These are phyloP conservation scores for Gymnopus androsaceus DNA, from an alignment of 1,284 basidiomycete genomes.

Conservation along the genomic window DNA sequence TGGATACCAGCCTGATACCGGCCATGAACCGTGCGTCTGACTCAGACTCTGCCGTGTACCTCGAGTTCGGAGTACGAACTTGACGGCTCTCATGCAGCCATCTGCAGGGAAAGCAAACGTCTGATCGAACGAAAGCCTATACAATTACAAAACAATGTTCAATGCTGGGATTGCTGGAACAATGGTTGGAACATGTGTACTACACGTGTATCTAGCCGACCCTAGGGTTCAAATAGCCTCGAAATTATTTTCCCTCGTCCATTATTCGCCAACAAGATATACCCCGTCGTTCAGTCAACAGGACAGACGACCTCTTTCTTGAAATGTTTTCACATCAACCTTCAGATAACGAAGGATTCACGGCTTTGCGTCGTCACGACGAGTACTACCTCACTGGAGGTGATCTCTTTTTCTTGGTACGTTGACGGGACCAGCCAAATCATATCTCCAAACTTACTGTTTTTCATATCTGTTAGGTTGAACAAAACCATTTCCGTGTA, in stretches of 20 bases:
- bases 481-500: constrained; percentile 51
- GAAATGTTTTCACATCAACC: constrained; percentile 23
- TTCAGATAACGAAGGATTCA: constrained; percentile 25
- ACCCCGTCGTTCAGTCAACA: constrained; percentile 28
- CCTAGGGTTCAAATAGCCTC: constrained; percentile 15
- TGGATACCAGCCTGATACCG: too few species aligned
- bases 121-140: constrained; percentile 12
- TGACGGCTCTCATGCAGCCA: background rate
- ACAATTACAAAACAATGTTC: background rate
- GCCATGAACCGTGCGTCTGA: background rate
- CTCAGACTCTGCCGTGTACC: background rate
- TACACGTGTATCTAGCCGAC: constrained; percentile 19
- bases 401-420: constrained; percentile 49
- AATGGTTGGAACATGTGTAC: constrained; percentile 14
- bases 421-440: constrained; percentile 19
- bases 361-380: constrained; percentile 40
- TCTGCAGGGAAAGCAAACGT: background rate
- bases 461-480: constrained; percentile 39
- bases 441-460: constrained; percentile 1
- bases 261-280: constrained; percentile 16
- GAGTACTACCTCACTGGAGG: constrained; percentile 55
- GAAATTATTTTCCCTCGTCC: constrained; percentile 21
- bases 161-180: background rate
- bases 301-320: constrained; percentile 17
- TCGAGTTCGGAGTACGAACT: background rate